phyloP scores from a whole-genome alignment of 306 rosid genomes.

The Bauhinia variegata region DNA sequence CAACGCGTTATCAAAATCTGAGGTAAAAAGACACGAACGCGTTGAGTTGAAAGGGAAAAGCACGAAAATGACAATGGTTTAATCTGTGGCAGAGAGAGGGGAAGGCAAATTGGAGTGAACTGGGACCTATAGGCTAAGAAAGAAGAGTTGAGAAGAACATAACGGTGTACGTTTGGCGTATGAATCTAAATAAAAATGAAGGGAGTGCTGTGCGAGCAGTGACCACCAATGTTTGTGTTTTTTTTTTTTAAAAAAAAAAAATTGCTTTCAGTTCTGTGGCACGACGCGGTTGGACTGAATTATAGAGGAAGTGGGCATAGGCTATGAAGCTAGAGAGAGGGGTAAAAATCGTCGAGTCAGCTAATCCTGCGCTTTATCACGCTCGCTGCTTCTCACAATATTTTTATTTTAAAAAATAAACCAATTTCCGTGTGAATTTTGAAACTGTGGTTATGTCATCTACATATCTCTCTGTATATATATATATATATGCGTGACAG shows the following conservation, averaged over 20 bases:
- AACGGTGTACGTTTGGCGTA: too few relatives aligned
- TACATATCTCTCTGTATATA: too few relatives aligned
- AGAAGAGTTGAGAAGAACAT: background rate
- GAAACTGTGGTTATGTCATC: too few relatives aligned
- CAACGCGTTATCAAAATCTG: too few relatives aligned
- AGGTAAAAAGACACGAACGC: background rate
- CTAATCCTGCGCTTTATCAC: too few relatives aligned
- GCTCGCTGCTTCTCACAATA: too few relatives aligned
- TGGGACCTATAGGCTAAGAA: background rate
- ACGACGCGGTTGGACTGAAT: conserved; percentile 39
- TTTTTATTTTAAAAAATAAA: too few relatives aligned
- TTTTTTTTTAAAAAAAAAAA: background rate
- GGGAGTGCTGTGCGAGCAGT: background rate
- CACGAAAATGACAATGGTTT: conserved; percentile 6
- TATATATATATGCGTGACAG: too few relatives aligned
- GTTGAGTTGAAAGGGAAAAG: background rate
- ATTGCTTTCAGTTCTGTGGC: background rate
- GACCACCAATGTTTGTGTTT: conserved; percentile 35
- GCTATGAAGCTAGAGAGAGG: conserved; percentile 1
- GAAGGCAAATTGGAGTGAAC: conserved; percentile 4
- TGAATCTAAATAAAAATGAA: too few relatives aligned
- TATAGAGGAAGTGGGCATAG: conserved; percentile 13
- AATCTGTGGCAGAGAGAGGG: conserved; percentile 5
- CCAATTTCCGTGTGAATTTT: too few relatives aligned
- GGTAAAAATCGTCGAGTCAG: too few relatives aligned